Percentiles rank a stretch among this genome's conserved stretches.
phyloP scores from a whole-genome alignment of 129 eudicot species.

The Chrysanthemum makinoi region DNA sequence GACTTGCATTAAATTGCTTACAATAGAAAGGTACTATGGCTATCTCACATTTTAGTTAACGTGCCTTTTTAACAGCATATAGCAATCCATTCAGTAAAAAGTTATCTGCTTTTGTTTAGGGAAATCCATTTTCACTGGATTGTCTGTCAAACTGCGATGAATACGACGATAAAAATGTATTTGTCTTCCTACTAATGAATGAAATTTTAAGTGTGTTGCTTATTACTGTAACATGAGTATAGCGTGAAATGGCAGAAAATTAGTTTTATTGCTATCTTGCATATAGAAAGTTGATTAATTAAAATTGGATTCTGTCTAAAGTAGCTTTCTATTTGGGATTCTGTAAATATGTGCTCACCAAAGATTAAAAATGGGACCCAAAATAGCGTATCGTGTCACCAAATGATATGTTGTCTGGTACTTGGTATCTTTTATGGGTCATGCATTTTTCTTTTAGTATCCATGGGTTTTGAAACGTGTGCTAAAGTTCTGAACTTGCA shows the following conservation, averaged over 20 bases:
- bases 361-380: not conserved
- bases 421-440: not conserved
- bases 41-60: too few species aligned
- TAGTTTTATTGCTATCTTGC: too few species aligned
- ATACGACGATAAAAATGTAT: not conserved
- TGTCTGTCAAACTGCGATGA: not conserved
- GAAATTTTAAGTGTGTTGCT: not conserved
- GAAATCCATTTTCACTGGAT: not conserved
- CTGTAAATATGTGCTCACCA: not conserved
- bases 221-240: not conserved
- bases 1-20: too few species aligned
- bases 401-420: not conserved
- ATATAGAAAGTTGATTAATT: not conserved
- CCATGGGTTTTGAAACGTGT: not conserved
- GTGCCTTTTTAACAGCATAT: too few species aligned
- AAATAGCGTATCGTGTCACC: not conserved
- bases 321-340: not conserved
- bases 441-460: not conserved
- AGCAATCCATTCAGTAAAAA: too few species aligned
- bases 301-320: not conserved
- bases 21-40: too few species aligned
- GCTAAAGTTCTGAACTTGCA: conserved; percentile 3
- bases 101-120: too few species aligned
- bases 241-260: not conserved
- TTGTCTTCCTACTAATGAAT: too few species aligned